phyloP scores from a whole-genome alignment of 2,329 filamentous ascomycete genomes.

The Ophiostoma australiae region DNA sequence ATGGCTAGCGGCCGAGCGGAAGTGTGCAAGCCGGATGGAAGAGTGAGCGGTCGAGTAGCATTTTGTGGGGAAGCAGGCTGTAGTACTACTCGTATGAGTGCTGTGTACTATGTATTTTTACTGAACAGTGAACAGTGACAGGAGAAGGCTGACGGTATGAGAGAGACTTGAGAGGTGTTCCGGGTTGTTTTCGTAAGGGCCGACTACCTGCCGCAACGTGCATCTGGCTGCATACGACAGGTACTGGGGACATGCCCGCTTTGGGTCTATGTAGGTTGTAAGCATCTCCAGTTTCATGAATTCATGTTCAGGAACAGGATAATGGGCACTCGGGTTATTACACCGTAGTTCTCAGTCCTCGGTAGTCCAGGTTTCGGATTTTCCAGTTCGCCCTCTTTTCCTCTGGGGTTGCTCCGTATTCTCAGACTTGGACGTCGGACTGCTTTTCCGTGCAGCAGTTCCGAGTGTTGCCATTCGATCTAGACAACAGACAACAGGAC shows the following conservation, averaged over 20 bases:
- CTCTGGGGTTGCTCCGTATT: background rate
- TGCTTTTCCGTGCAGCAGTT: background rate
- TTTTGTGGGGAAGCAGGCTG: constrained; percentile 22
- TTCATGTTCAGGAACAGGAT: background rate
- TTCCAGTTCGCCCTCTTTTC: background rate
- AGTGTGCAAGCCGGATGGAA: constrained; percentile 14
- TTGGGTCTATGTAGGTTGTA: too few species aligned
- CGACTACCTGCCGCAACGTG: background rate
- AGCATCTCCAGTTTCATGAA: background rate
- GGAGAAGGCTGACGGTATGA: constrained; percentile 13
- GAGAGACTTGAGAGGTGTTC: constrained; percentile 13
- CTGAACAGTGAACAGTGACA: too few species aligned
- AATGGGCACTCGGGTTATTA: background rate
- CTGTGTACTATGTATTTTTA: too few species aligned
- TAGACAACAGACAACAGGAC: background rate
- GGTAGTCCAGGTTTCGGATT: background rate
- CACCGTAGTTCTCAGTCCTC: too few species aligned
- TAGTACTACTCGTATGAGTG: too few species aligned
- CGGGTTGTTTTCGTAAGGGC: constrained; percentile 20
- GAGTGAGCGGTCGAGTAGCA: constrained; percentile 14
- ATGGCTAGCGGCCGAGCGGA: constrained; percentile 23
- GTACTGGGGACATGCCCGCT: background rate
- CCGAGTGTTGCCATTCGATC: background rate
- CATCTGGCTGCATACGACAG: background rate
- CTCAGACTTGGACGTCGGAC: background rate